Percentiles rank a stretch among this genome's conserved stretches.
These are phyloP conservation scores for Glycine tomentella DNA, from an alignment of 306 rosid genomes.

Conservation along the genomic window DNA sequence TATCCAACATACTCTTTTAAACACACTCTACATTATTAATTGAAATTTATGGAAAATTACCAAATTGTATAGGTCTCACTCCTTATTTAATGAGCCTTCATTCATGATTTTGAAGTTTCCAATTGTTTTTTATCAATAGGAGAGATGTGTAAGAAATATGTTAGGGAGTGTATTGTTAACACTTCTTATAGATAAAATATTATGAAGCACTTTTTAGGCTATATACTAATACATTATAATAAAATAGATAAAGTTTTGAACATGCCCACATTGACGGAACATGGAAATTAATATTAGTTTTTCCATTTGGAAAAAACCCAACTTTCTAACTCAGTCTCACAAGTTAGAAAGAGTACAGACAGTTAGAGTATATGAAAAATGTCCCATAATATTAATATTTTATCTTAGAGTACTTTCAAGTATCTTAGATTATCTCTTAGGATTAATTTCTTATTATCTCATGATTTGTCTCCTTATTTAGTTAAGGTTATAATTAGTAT, in stretches of 20 bases:
- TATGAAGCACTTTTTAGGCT: background rate
- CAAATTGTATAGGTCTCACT: background rate
- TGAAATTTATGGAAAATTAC: too few species aligned
- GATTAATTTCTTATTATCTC: slow-evolving; percentile 6
- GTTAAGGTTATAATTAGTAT: background rate
- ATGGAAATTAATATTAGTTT: background rate
- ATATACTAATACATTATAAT: background rate
- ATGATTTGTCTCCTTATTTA: background rate
- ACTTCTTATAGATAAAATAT: background rate
- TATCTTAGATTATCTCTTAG: background rate
- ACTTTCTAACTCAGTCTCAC: background rate
- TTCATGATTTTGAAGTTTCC: background rate
- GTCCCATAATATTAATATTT: background rate
- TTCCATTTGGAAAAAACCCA: background rate
- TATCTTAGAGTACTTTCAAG: background rate
- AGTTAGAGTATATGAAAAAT: background rate
- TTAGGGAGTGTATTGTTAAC: too few species aligned
- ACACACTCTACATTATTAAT: background rate
- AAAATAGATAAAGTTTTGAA: background rate
- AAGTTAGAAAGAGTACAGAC: background rate
- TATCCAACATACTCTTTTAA: too few species aligned
- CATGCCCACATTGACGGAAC: background rate
- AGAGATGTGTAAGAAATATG: background rate
- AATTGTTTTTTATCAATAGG: background rate
- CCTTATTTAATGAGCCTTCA: background rate